Percentiles rank a stretch among this genome's conserved stretches.
These are phyloP conservation scores for Boletus subparvulus DNA, from an alignment of 768 basidiomycete species.

Conservation along the genomic window DNA sequence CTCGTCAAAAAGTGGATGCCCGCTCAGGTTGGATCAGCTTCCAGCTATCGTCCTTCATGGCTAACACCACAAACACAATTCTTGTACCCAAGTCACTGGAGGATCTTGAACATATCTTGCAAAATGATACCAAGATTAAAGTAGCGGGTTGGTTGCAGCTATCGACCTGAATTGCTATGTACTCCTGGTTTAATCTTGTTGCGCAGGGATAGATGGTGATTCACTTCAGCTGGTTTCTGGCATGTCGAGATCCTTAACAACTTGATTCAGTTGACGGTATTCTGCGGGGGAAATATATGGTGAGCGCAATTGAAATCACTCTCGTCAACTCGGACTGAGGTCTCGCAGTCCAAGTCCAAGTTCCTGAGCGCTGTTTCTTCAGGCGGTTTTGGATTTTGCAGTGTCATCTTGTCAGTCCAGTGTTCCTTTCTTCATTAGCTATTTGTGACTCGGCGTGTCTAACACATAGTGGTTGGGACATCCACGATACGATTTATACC, in stretches of 20 bases:
- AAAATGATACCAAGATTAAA: conserved; percentile 80
- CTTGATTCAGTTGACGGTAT: conserved; percentile 78
- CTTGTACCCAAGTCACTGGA: conserved; percentile 48
- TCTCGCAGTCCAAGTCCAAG: conserved; percentile 78
- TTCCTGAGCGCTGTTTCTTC: conserved; percentile 78
- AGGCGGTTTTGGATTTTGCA: conserved; percentile 91
- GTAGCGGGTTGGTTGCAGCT: conserved; percentile 69
- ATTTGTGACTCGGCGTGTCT: conserved; percentile 1
- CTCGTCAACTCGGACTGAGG: conserved; percentile 7
- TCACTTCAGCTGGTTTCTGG: conserved; percentile 1
- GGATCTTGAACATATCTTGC: conserved; percentile 56
- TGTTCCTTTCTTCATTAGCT: background rate
- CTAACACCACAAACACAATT: conserved; percentile 26
- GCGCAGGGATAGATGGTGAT: conserved; percentile 67
- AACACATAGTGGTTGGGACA: conserved; percentile 75
- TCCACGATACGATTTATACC: conserved; percentile 84
- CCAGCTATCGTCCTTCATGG: conserved; percentile 9
- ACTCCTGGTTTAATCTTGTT: background rate
- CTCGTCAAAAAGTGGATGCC: background rate
- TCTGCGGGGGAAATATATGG: conserved; percentile 93
- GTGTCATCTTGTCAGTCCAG: conserved; percentile 79
- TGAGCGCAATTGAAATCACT: conserved; percentile 27
- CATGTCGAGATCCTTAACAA: conserved; percentile 7
- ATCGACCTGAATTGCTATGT: background rate
- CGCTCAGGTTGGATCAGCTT: no score